phyloP scores from a whole-genome alignment of 768 basidiomycete genomes.

The Boletus pseudo-olivaceus region DNA sequence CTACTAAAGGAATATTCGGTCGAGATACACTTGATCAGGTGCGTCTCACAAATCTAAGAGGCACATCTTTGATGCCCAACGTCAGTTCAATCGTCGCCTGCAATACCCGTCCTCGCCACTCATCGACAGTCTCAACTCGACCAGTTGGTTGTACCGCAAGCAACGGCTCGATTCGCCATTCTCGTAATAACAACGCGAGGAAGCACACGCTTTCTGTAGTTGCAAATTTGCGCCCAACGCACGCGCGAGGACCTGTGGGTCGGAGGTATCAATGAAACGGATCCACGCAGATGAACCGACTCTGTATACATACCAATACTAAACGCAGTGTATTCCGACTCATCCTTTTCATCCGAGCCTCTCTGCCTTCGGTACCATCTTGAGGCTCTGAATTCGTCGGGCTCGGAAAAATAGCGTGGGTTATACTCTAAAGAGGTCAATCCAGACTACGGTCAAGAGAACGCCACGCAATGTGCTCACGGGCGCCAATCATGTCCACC shows the following conservation, averaged over 20 bases:
- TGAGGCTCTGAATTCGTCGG: constrained; percentile 34
- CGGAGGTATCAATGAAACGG: background rate
- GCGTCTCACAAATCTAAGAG: constrained; percentile 21
- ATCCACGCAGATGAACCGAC: background rate
- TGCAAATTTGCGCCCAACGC: constrained; percentile 56
- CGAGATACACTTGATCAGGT: background rate
- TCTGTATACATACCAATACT: constrained; percentile 22
- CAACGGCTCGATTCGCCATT: constrained; percentile 50
- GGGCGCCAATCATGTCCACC: constrained; percentile 31
- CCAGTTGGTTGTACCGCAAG: constrained; percentile 21
- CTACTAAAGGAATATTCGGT: too few relatives aligned
- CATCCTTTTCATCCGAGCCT: constrained; percentile 5
- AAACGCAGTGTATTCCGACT: constrained; percentile 21
- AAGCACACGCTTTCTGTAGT: constrained; percentile 50
- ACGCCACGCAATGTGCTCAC: constrained; percentile 13
- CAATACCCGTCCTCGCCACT: constrained; percentile 24
- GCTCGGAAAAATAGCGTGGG: constrained; percentile 34
- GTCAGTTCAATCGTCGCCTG: constrained; percentile 14
- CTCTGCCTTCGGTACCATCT: constrained; percentile 34
- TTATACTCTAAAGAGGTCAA: constrained; percentile 34
- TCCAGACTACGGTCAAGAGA: background rate
- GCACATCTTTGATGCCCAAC: constrained; percentile 20
- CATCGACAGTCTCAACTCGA: constrained; percentile 14
- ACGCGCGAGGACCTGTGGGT: constrained; percentile 43
- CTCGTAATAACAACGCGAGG: constrained; percentile 48